A percentile compares a stretch with the other conserved stretches of the same genome.
phyloP scores from a whole-genome alignment of 345 rosid genomes.

The Gynandropsis gynandra region DNA sequence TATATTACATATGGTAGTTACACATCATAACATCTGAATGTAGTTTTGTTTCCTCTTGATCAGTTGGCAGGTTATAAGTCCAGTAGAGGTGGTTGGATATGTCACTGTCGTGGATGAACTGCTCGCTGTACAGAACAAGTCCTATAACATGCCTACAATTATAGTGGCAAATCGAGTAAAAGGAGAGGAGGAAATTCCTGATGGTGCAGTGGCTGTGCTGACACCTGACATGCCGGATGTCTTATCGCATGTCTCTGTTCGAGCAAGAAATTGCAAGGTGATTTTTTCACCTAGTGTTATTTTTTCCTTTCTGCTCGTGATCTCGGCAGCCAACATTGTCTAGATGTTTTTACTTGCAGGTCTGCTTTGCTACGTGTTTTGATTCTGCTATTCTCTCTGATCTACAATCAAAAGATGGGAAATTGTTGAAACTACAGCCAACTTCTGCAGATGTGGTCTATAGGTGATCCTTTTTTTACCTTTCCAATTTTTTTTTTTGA shows the following conservation, averaged over 20 bases:
- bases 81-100: conserved; percentile 82
- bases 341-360: conserved; percentile 41
- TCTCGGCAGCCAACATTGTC: conserved; percentile 18
- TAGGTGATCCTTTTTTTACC: conserved; percentile 46
- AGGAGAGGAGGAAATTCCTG: conserved; percentile 99
- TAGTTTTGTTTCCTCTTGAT: conserved; percentile 26
- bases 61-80: conserved; percentile 99
- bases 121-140: conserved; percentile 77
- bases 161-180: conserved; percentile 84
- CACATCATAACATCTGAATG: conserved; percentile 24
- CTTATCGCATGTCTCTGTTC: conserved; percentile 95
- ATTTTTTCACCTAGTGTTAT: conserved; percentile 16
- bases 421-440: conserved; percentile 60
- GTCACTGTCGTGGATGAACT: conserved; percentile 77
- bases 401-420: conserved; percentile 71
- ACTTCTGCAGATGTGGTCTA: conserved; percentile 73
- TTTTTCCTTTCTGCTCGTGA: conserved; percentile 17
- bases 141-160: conserved; percentile 70
- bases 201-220: conserved; percentile 92
- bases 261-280: conserved; percentile 98
- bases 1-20: conserved; percentile 10
- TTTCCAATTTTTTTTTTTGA: too few species aligned
- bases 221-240: conserved; percentile 99
- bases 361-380: conserved; percentile 99
- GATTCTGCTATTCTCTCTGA: conserved; percentile 67